Evolutionary conservation across 2,329 filamentous ascomycete species (phyloP), one percentile per base, ranked within the genome.

Genomic region (Botrytis squamosa): DNA sequence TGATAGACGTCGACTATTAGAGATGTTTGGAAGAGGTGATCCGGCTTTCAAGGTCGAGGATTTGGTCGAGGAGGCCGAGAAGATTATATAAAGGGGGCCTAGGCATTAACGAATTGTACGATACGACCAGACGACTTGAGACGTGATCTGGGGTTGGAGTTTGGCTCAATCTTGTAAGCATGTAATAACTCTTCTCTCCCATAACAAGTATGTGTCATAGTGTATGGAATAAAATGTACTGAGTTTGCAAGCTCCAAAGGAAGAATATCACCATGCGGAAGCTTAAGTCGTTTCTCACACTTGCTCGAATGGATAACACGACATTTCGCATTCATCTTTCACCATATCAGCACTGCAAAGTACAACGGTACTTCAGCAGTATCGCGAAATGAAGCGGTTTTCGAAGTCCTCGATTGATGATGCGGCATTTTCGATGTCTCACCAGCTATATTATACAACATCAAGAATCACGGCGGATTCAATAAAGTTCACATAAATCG

Each of bases 1-100:
- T 1, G 86, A 86, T 75, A 88, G 88, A 76, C 91, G 92, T 84
- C 89, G 87, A 80, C 81, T 99, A 81, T 82, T 98, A 81, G 90
- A 94, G 82, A 91, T 91, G 87, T 99, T 99, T 82, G 91, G 88
- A 0, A 86, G 85, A 36, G 96, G 95, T 0, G 94, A 97, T 83
- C 84, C 84, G 74, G 86, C 86, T 70, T 99, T 99, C 81, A 93
- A 89, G 77, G 87, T 99, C 10, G 93, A 98, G 82, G 90, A 91
- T 82, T 82, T 99, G 80, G 83, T 99, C 75, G 93, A 97, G 77
- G 95, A 98, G 86, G 91, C 93, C 0, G 95, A 98, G 87, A 93
- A 90, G 83, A 84, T 97, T 80, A 88, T 84, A 70, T 90, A 81
- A 59, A 74, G 59, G 46, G 55, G 29, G n/a, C 29, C 16, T n/a